A percentile compares a stretch with the other conserved stretches of the same genome.
These are phyloP conservation scores for Trichoderma atroviride DNA, from an alignment of 2,329 filamentous ascomycete genomes.

Conservation along the genomic window DNA sequence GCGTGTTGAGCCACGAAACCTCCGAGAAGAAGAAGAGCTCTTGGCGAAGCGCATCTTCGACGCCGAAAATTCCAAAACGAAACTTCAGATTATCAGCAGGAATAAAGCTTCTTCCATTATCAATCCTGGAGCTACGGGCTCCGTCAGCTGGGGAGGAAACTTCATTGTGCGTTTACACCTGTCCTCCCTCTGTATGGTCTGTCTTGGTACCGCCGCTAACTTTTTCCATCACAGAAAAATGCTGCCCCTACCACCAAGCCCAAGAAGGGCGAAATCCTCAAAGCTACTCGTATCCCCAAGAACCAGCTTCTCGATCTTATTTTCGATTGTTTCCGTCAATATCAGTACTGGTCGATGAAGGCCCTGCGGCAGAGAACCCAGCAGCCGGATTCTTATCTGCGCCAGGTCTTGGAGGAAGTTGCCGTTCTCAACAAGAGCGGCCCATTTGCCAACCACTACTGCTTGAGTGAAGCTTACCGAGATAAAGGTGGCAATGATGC, in stretches of 20 bases:
- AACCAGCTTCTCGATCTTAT: conserved; percentile 86
- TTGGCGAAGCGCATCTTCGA: conserved; percentile 59
- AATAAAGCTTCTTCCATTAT: conserved; percentile 56
- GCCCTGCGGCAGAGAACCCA: conserved; percentile 74
- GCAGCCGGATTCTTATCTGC: conserved; percentile 92
- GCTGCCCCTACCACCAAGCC: conserved; percentile 53
- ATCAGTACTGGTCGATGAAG: conserved; percentile 93
- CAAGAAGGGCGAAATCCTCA: conserved; percentile 70
- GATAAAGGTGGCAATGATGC: conserved; percentile 46
- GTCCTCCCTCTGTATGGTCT: neutral
- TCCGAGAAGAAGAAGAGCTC: conserved; percentile 67
- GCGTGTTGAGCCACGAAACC: conserved; percentile 71
- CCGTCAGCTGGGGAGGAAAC: conserved; percentile 44
- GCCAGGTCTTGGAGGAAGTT: conserved; percentile 79
- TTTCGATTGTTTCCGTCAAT: conserved; percentile 80
- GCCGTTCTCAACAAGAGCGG: conserved; percentile 82
- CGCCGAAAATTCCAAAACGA: conserved; percentile 54
- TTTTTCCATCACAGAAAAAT: conserved; percentile 53
- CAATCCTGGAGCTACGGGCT: conserved; percentile 54
- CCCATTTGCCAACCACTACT: conserved; percentile 83
- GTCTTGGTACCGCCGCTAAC: conserved; percentile 9
- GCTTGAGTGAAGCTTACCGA: conserved; percentile 64
- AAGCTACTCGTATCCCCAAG: conserved; percentile 86
- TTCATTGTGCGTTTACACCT: conserved; percentile 58
- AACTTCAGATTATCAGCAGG: conserved; percentile 54